Percentiles rank a stretch among this genome's conserved stretches.
phyloP scores from a whole-genome alignment of 371 early-diverging fungal species.

The Coemansia sp. region DNA sequence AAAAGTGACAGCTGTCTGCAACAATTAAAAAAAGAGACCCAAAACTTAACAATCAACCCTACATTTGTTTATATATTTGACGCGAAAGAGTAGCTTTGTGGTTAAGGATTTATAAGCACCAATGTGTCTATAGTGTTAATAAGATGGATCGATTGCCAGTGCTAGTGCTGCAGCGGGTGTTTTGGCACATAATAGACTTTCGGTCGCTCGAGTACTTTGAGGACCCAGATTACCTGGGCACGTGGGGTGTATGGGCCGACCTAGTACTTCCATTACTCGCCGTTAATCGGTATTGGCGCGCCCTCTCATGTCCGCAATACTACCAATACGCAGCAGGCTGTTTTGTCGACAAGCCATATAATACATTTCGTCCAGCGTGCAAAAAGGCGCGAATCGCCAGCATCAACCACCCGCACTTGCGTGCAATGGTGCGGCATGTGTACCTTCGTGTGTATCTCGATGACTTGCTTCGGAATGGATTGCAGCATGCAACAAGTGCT shows the following conservation, averaged over 20 bases:
- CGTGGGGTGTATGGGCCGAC: not conserved
- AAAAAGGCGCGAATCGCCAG: not conserved
- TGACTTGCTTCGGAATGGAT: not conserved
- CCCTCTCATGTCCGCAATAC: not conserved
- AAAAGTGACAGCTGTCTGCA: not conserved
- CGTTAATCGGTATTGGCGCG: not conserved
- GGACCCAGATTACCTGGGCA: not conserved
- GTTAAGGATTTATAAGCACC: no score
- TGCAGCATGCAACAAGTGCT: not conserved
- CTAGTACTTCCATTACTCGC: not conserved
- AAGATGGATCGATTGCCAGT: not conserved
- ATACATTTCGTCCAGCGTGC: not conserved
- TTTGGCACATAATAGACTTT: not conserved
- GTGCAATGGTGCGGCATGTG: not conserved
- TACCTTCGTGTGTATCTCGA: not conserved
- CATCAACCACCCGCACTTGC: not conserved
- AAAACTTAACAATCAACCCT: no score
- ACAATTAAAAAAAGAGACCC: no score
- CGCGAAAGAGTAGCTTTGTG: no score
- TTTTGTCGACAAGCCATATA: not conserved
- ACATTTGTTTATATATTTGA: no score
- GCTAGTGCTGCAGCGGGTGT: not conserved
- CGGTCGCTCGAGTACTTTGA: conserved; percentile 1
- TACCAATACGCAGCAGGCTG: conserved; percentile 5
- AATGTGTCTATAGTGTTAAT: no score